Evolutionary conservation across 106 monocot genomes (phyloP), one percentile per base, ranked within the genome.

Genomic region (Dendrobium catenatum): DNA sequence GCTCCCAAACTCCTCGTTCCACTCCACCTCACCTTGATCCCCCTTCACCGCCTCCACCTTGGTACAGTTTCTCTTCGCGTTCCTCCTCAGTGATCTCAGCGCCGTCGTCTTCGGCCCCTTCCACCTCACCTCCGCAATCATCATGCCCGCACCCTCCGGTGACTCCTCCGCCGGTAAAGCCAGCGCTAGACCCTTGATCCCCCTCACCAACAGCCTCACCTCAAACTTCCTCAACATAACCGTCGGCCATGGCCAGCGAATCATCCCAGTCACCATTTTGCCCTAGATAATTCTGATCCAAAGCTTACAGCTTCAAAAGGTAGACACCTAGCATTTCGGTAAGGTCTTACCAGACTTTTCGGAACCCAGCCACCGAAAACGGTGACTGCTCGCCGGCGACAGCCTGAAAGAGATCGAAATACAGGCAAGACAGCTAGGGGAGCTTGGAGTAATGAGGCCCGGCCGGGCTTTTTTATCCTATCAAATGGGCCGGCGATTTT

Each of bases 1-100:
- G 59, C 80, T 82, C 82, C 80, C 84, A 58, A 93, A 93, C 79
- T 86, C 91, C 86, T 91, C 91, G 58, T 91, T 85, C 91, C 91
- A 78, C 40, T 58, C 78, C 20, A 78, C 78, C 40, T 73, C 85
- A 83, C 77, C 48, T 66, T n/a, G 46, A 68, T 58, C 48, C 61
- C 43, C 80, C 55, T 13, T 82, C 49, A 84, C 77, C n/a, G 79
- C 87, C 80, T 77, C 86, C 77, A 75, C 87, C 82, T 79, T 80
- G 47, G 91, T 91, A 68, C 79, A 83, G 85, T 89, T 85, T 79
- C 91, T 83, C 87, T 81, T 83, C 51, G 85, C 79, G 56, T 81
- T 43, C 82, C 85, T 78, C 81, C 89, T 43, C 78, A 81, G 87
- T 33, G 84, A 86, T 44, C 73, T 46, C 54, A 91, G 77, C 40